Evolutionary conservation across 345 rosid species (phyloP), one percentile per base, ranked within the genome.

Genomic region (Populus simonii): DNA sequence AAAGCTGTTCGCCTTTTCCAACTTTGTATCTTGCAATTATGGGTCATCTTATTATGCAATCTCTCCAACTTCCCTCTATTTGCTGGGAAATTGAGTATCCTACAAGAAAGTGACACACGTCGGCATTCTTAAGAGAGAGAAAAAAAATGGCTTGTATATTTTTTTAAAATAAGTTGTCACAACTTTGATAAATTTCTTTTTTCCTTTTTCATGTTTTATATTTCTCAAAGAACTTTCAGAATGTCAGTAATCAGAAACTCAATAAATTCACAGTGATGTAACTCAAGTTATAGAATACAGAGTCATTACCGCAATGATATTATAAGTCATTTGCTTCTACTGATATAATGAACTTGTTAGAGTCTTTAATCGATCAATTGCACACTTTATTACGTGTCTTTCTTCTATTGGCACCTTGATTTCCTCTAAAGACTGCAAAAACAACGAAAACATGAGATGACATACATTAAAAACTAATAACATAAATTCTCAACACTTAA

Each of bases 361-460:
- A 36, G 61, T 75, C 72, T 70, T 65, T 22, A 91, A 83, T 69
- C 69, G 89, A 62, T 87, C 87, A 67, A 73, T 83, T 22, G 88
- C 85, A 53, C 66, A 55, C 70, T 83, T 86, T 73, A 92, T 82
- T 80, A 62, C 80, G 84, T 86, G 88, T 61, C 84, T 89, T 83
- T 86, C 92, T 86, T 90, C 91, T 6, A 88, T 74, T 6, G 85
- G 87, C 88, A 92, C 82, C 74, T 79, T 76, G 29, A 69, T 36
- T 47, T 80, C 85, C 75, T 67, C 76, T 0, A 89, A 82, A 16
- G 83, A 76, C 98, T 92, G 87, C 80, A 27, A 49, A 72, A 69
- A 73, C 71, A 78, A 66, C 33, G 10, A 81, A 70, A 55, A 49
- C 67, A 83, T 55, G 51, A 13, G 78, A 82, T 17, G 79, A 25